These are phyloP conservation scores for Royoungia palumana DNA, from an alignment of 768 basidiomycete genomes.

Conservation along the genomic window DNA sequence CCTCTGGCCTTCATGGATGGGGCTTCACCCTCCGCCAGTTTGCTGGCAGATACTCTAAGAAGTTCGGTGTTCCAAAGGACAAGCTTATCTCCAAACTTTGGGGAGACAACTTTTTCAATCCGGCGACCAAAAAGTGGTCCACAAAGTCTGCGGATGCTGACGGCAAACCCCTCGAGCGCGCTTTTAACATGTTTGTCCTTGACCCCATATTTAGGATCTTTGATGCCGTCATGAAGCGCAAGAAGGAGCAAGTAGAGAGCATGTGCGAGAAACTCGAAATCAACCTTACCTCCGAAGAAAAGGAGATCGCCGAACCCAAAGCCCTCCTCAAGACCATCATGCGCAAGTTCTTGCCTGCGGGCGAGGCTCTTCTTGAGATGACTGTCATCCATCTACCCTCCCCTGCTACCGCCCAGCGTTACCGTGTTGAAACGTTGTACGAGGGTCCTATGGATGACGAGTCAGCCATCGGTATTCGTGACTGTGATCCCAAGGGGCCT, in stretches of 20 bases:
- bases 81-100: constrained; percentile 98
- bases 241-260: constrained; percentile 78
- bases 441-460: constrained; percentile 99
- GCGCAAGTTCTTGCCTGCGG: constrained; percentile 99
- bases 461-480: constrained; percentile 96
- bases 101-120: constrained; percentile 99
- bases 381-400: constrained; percentile 99
- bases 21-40: constrained; percentile 99
- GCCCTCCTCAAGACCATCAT: constrained; percentile 94
- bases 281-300: constrained; percentile 83
- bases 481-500: constrained; percentile 95
- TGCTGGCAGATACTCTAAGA: constrained; percentile 91
- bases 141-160: constrained; percentile 71
- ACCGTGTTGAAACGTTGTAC: constrained; percentile 99
- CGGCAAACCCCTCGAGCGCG: constrained; percentile 93
- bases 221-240: constrained; percentile 98
- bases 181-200: constrained; percentile 97
- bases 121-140: constrained; percentile 93
- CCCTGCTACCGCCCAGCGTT: constrained; percentile 93
- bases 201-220: constrained; percentile 99
- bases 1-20: constrained; percentile 99
- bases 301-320: constrained; percentile 87
- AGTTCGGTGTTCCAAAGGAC: constrained; percentile 97
- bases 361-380: constrained; percentile 99
- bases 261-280: constrained; percentile 98